Base-by-base conservation (phyloP, 2,329 filamentous ascomycete species). In the Chrysoporthe deuterocubensis region DNA sequence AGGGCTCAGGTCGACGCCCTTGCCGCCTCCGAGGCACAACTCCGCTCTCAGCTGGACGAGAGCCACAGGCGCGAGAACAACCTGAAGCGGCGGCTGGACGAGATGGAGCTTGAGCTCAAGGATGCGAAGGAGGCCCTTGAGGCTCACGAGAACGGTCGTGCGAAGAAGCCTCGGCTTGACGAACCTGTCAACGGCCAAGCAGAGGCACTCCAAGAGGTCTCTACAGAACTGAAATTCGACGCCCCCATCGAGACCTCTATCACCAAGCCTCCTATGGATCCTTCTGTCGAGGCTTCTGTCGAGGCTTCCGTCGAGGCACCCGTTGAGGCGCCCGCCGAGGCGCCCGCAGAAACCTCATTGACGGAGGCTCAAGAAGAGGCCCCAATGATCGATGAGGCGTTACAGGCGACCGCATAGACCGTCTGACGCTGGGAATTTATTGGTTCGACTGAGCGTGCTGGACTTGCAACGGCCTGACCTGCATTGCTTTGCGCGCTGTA, bases 51-150 rank as follows among this genome's bases (percentile, higher is more conserved):
- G 71, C 83, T 94, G 1, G 92, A 96, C 43, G 92, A 95, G 63
- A 89, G 90, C 59, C 90, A 94, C 73, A 86, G 88, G 63, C 86
- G 93, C 46, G 94, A 96, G 78, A 92, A 93, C 68, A 91, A 90
- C 67, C 84, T 97, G 48, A 96, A 96, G 80, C 87, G 91, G 62
- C 89, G 92, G 62, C 82, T 97, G n/a, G 91, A 92, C 67, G 92
- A 96, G 72, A 82, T 94, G 56, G 92, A 95, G 75, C 83, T 85
- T 48, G 86, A 88, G 76, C 76, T 85, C 1, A 82, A 81, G 64
- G 79, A 78, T 16, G 71, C 74, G 13, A 77, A 74, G 62, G 75
- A 75, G 26, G 65, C 74, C 5, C 68, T 75, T 1, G 72, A 73
- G 8, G 65, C 60, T 32, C 70, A 75, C 32, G 77, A 78, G 54